Evolutionary conservation across 1,139 yeast species (phyloP).

Genomic region (Torulaspora globosa): DNA sequence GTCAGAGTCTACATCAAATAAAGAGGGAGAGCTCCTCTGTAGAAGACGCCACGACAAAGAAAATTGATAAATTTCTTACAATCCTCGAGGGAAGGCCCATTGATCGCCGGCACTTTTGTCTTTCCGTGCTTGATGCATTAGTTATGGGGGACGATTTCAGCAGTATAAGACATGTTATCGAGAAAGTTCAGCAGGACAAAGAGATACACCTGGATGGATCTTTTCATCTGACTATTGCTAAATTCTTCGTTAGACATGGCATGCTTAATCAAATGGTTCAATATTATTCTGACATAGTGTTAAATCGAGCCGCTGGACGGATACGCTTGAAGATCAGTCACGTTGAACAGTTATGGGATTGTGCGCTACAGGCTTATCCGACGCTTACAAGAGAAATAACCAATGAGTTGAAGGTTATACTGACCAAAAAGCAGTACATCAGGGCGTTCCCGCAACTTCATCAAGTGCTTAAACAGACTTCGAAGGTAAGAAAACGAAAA

Average conservation of each 20-base stretch:
- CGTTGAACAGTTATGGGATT: slow-evolving; percentile 21
- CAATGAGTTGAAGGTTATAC: slow-evolving; percentile 22
- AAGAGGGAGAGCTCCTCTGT: neutral
- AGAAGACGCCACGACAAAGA: neutral
- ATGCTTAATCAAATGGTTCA: slow-evolving; percentile 18
- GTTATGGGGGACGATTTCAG: slow-evolving; percentile 19
- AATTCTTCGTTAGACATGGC: slow-evolving; percentile 27
- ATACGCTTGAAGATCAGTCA: slow-evolving; percentile 14
- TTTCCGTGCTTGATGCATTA: slow-evolving; percentile 17
- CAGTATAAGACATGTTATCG: slow-evolving; percentile 16
- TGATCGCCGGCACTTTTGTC: slow-evolving; percentile 16
- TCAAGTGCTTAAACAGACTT: slow-evolving; percentile 5
- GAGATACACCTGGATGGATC: slow-evolving; percentile 13
- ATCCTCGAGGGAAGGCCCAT: slow-evolving; percentile 5
- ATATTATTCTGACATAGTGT: slow-evolving; percentile 19
- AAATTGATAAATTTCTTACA: slow-evolving; percentile 9
- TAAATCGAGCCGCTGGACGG: slow-evolving; percentile 8
- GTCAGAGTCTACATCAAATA: slow-evolving; percentile 10
- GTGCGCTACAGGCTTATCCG: slow-evolving; percentile 24
- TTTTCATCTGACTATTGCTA: slow-evolving; percentile 20
- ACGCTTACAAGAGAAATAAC: slow-evolving; percentile 20
- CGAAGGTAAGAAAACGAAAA: slow-evolving; percentile 8
- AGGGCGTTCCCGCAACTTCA: slow-evolving; percentile 17
- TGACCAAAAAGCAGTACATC: slow-evolving; percentile 17
- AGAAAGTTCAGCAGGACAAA: slow-evolving; percentile 14